A percentile compares a stretch with the other conserved stretches of the same genome.
Evolutionary conservation across 1,139 yeast species (phyloP).

Genomic region (Magnusiomyces sp.): DNA sequence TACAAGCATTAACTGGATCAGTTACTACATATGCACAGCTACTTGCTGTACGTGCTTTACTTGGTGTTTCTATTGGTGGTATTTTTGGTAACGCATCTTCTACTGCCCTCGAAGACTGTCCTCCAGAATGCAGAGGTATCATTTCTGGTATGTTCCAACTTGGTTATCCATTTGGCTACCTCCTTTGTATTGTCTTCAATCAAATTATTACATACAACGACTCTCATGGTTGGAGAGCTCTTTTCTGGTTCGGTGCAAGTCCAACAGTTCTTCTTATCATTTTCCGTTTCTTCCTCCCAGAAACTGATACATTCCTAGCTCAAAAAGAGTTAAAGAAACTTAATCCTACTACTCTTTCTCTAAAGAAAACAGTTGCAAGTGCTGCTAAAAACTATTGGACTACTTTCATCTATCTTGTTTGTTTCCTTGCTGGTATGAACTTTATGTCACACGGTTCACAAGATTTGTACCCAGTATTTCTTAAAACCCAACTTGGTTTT

Average conservation of each 20-base stretch:
- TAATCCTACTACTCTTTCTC: slow-evolving; percentile 13
- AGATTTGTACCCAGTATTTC: slow-evolving; percentile 61
- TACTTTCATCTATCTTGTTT: slow-evolving; percentile 41
- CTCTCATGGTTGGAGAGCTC: slow-evolving; percentile 59
- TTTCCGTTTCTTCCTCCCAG: slow-evolving; percentile 51
- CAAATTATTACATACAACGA: slow-evolving; percentile 46
- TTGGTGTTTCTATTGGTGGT: slow-evolving; percentile 67
- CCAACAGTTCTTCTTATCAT: slow-evolving; percentile 48
- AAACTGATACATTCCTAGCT: slow-evolving; percentile 47
- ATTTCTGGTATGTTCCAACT: slow-evolving; percentile 62
- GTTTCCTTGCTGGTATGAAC: slow-evolving; percentile 57
- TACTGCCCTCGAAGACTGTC: slow-evolving; percentile 61
- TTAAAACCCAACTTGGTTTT: slow-evolving; percentile 46
- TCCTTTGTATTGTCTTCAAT: slow-evolving; percentile 55
- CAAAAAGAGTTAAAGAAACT: slow-evolving; percentile 21
- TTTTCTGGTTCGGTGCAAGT: slow-evolving; percentile 76
- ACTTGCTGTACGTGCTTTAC: slow-evolving; percentile 58
- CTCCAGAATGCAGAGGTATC: slow-evolving; percentile 49
- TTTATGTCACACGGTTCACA: slow-evolving; percentile 70
- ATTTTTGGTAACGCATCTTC: slow-evolving; percentile 61
- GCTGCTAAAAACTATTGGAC: slow-evolving; percentile 33
- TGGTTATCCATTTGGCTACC: slow-evolving; percentile 65
- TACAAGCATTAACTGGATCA: slow-evolving; percentile 70
- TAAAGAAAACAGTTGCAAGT: slow-evolving; percentile 21
- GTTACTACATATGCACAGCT: slow-evolving; percentile 56